Percentiles rank a stretch among this genome's conserved stretches.
Conservation (phyloP, 495 filamentous ascomycete genomes). For the Cairneyella variabilis region DNA sequence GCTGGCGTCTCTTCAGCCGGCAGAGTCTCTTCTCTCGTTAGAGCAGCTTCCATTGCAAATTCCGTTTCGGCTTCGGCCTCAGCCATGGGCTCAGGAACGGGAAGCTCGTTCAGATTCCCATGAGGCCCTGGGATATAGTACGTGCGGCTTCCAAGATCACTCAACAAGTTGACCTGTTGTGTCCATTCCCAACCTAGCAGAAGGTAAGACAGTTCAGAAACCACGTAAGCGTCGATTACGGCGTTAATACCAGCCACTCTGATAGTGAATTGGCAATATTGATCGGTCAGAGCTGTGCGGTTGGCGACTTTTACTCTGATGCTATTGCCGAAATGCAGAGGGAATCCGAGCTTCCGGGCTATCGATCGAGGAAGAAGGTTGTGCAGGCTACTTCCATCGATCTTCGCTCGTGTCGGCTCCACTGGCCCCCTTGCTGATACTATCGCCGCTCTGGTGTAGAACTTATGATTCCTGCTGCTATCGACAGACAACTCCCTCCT, state of each 20-base stretch:
- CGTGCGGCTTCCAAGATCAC: conserved; percentile 4
- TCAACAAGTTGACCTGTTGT: conserved; percentile 15
- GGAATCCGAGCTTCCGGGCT: conserved; percentile 11
- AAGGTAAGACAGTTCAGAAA: conserved; percentile 19
- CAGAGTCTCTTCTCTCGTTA: not conserved
- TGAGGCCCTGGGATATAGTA: not conserved
- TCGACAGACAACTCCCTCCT: no score
- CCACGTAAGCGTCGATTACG: conserved; percentile 14
- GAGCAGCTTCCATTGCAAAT: not conserved
- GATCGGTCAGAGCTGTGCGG: conserved; percentile 9
- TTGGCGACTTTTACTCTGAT: conserved; percentile 14
- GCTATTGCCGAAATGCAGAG: conserved; percentile 14
- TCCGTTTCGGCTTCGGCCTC: not conserved
- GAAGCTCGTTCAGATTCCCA: not conserved
- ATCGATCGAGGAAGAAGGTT: conserved; percentile 19
- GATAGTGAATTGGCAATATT: conserved; percentile 19
- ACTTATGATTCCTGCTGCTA: no score
- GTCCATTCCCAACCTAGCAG: conserved; percentile 18
- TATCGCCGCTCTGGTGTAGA: no score
- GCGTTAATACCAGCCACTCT: conserved; percentile 15
- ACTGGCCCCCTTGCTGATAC: no score
- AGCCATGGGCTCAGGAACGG: not conserved
- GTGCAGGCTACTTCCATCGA: no score
- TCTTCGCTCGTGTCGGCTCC: no score
- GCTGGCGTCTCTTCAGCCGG: not conserved